These are phyloP conservation scores for Ailanthus altissimus DNA, from an alignment of 345 rosid species.

Conservation along the genomic window DNA sequence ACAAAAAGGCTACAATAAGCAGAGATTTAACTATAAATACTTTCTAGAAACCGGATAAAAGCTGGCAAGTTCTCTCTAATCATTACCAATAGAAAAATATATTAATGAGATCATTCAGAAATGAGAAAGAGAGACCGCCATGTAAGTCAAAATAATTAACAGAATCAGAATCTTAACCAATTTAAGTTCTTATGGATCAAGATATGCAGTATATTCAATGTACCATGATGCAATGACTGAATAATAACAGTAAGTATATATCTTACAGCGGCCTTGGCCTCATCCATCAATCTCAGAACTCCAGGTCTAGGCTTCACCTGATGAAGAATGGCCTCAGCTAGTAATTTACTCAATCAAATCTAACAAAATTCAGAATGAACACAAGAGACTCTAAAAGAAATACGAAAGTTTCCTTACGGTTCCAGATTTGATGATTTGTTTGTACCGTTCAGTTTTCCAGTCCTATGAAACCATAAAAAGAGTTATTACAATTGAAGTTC, in stretches of 20 bases:
- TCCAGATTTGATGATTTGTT: conserved; percentile 91
- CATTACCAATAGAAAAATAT: background rate
- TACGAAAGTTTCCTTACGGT: conserved; percentile 51
- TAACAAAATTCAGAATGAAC: background rate
- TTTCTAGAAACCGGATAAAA: background rate
- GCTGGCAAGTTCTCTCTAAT: background rate
- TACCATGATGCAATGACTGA: background rate
- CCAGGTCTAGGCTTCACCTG: conserved; percentile 96
- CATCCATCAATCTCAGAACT: conserved; percentile 90
- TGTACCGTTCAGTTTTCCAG: conserved; percentile 96
- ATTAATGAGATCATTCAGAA: background rate
- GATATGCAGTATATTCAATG: background rate
- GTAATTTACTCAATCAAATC: background rate
- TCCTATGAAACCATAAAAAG: conserved; percentile 48
- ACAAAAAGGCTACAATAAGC: background rate
- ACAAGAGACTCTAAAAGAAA: background rate
- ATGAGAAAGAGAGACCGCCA: background rate
- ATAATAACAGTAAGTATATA: background rate
- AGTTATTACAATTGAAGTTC: background rate
- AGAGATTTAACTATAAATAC: background rate
- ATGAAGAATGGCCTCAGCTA: conserved; percentile 18
- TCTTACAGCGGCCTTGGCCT: conserved; percentile 86
- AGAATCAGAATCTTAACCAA: background rate
- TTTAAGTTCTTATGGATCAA: background rate
- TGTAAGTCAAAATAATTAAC: background rate